Conservation (phyloP, 2,329 filamentous ascomycete species). For the Pezicula rhizophila region DNA sequence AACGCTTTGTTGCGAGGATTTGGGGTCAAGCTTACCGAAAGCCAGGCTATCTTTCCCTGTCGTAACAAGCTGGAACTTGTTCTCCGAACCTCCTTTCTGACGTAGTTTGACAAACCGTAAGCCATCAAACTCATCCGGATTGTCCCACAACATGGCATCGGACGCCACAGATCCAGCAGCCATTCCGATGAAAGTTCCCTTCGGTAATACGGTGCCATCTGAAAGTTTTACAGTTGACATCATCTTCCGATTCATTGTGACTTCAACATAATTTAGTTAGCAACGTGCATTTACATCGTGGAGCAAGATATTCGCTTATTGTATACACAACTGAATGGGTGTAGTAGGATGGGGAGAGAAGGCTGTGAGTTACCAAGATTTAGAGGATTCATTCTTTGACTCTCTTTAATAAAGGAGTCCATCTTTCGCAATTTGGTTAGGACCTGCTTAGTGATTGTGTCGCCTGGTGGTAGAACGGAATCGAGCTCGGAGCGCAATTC, state of each 20-base stretch:
- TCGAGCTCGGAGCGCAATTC: conserved; percentile 5
- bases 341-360: too few species aligned
- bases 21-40: conserved; percentile 25
- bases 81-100: not conserved
- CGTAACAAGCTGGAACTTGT: conserved; percentile 8
- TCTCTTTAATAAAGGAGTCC: conserved; percentile 34
- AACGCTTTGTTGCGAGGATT: not conserved
- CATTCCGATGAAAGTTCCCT: not conserved
- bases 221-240: not conserved
- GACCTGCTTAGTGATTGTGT: conserved; percentile 23
- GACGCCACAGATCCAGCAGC: not conserved
- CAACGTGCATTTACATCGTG: not conserved
- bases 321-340: too few species aligned
- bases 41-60: conserved; percentile 23
- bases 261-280: not conserved
- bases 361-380: conserved; percentile 19
- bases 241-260: not conserved
- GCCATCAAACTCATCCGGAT: conserved; percentile 1
- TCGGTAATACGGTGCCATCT: not conserved
- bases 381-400: conserved; percentile 28
- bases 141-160: not conserved
- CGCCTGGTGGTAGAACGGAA: conserved; percentile 26
- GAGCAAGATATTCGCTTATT: too few species aligned
- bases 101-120: conserved; percentile 1
- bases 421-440: conserved; percentile 21